Percentiles rank a stretch among this genome's conserved stretches.
Conservation (phyloP, 495 filamentous ascomycete genomes). For the Penicillium turbatum region DNA sequence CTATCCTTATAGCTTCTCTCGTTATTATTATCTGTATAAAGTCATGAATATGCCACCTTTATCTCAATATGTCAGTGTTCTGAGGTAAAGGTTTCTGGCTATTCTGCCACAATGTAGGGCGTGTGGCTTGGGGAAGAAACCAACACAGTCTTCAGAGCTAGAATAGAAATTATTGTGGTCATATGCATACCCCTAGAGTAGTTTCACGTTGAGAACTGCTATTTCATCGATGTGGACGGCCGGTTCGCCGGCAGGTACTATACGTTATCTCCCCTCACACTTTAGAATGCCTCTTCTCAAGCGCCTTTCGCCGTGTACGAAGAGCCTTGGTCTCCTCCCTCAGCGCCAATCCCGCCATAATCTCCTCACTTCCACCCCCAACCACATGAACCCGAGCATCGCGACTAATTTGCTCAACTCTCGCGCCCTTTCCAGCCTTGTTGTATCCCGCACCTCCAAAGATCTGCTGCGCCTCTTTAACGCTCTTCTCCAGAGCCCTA, state of each 20-base stretch:
- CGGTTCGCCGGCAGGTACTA: too few relatives aligned
- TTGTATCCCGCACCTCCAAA: slow-evolving; percentile 56
- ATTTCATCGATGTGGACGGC: too few relatives aligned
- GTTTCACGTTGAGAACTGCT: too few relatives aligned
- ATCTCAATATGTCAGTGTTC: too few relatives aligned
- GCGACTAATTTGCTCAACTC: slow-evolving; percentile 54
- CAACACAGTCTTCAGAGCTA: too few relatives aligned
- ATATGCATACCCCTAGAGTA: too few relatives aligned
- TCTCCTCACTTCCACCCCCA: slow-evolving; percentile 56
- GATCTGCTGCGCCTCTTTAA: slow-evolving; percentile 58
- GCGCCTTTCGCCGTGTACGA: slow-evolving; percentile 27
- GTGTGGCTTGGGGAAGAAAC: too few relatives aligned
- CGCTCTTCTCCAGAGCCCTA: slow-evolving; percentile 51
- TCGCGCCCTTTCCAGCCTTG: slow-evolving; percentile 46
- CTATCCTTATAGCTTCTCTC: not conserved
- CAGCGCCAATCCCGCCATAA: slow-evolving; percentile 50
- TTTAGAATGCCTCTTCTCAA: slow-evolving; percentile 32
- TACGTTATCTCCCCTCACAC: slow-evolving; percentile 14
- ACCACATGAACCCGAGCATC: slow-evolving; percentile 56
- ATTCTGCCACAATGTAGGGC: too few relatives aligned
- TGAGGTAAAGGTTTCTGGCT: too few relatives aligned
- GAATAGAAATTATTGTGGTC: too few relatives aligned
- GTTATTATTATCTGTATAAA: not conserved
- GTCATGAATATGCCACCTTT: not conserved
- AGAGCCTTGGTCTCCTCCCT: slow-evolving; percentile 42